These are phyloP conservation scores for thale cress (Arabidopsis thaliana) DNA, from an alignment of 345 rosid species.

Conservation along the genomic window DNA sequence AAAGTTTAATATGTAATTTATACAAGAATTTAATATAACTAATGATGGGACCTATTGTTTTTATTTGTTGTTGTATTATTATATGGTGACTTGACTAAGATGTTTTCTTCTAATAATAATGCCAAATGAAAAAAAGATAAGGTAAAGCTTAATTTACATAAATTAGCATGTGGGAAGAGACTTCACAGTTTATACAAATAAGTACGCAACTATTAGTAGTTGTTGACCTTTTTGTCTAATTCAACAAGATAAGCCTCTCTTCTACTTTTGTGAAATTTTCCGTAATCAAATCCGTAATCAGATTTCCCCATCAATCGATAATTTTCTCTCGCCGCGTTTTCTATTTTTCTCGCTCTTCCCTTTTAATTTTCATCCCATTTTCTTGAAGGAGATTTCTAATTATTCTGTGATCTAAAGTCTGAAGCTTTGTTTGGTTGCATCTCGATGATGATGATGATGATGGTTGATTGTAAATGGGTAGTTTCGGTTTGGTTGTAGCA, in stretches of 20 bases:
- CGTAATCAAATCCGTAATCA: constrained; percentile 10
- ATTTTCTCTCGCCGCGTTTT: constrained; percentile 3
- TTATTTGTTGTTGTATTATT: neutral
- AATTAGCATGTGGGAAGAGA: constrained; percentile 12
- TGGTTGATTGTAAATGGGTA: neutral
- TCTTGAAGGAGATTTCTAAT: neutral
- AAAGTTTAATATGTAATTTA: constrained; percentile 10
- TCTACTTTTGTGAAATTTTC: neutral
- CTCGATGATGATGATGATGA: constrained; percentile 14
- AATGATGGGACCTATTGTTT: constrained; percentile 5
- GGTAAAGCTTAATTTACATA: neutral
- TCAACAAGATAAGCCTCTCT: constrained; percentile 25
- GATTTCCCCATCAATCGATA: constrained; percentile 20
- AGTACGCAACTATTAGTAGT: constrained; percentile 32
- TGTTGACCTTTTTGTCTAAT: constrained; percentile 34
- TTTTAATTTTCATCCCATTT: neutral
- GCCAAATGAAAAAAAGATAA: constrained; percentile 4
- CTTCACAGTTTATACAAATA: constrained; percentile 12
- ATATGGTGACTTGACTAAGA: neutral
- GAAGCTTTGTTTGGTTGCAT: constrained; percentile 18
- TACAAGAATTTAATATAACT: neutral
- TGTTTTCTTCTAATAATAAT: neutral
- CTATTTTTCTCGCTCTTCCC: neutral
- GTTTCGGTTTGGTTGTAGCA: constrained; percentile 33
- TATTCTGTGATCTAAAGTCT: constrained; percentile 29